Base-by-base conservation (phyloP, 1,139 yeast species). In the Geotrichum carabidarum region DNA sequence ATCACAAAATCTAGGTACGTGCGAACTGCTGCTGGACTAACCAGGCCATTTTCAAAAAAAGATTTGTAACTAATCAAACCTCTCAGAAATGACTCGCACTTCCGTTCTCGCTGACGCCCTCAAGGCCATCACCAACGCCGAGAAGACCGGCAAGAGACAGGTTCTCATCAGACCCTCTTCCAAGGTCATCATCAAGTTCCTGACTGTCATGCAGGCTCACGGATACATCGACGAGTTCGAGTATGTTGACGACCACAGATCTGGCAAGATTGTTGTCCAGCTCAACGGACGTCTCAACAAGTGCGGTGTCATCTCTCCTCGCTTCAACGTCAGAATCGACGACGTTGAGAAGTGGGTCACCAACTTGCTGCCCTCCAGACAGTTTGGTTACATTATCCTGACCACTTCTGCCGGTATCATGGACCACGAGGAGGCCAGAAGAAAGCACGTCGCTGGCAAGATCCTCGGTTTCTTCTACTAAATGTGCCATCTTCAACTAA, bases 401-500 rank as follows among this genome's bases (percentile, higher is more conserved):
- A 91, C 99, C 76, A 93, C 99, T 68, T 93, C 99, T 69, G 96
- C 99, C 70, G 99, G 99, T 79, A 93, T 93, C 70, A 90, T 93
- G 96, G 98, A 93, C 82, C 99, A 93, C 81, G 99, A 93, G 81
- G 99, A 93, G 81, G 99, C 99, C 70, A 91, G 97, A 85, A 88
- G 98, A 85, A 93, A 93, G 87, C 98, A 93, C 78, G 98, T 91
- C 68, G 89, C 97, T 68, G 98, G 98, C 77, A 93, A 93, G 81
- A 86, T 91, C 73, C 84, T 91, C 73, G 98, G 98, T 72, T 93
- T 87, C 77, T 96, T 91, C 65, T 91, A 91, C 82, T 90, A 84
- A 62, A 42, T 54, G 37, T 50, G 49, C 31, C 37, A 44, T 37
- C 41, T 18, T 32, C 44, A 31, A 43, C 22, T 22, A 38, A 11